Evolutionary conservation across 2,329 filamentous ascomycete species (phyloP), one percentile per base, ranked within the genome.

Genomic region (Orbilia quercus): DNA sequence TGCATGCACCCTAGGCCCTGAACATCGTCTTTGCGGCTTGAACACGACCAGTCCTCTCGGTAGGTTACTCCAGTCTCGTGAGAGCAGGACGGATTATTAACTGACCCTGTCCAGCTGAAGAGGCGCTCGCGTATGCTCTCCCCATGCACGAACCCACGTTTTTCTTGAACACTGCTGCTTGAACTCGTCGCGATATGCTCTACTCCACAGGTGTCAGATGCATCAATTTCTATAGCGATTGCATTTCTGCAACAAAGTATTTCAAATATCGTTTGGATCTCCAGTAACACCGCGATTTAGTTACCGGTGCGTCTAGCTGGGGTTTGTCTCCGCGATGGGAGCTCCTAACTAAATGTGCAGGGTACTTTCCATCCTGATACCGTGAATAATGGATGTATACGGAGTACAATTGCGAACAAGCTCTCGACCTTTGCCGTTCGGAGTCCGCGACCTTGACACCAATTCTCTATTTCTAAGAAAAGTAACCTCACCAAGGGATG

Each of bases 41-140:
- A 45, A 45, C n/a, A 23, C 58, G 34, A 53, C 55, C 47, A 36
- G 36, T 36, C 36, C 16, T 31, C 25, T 44, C 23, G 6, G 23
- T 55, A 28, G 23, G 36, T 31, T 51, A 53, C 54, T 62, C 25
- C 38, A 62, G 54, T 23, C 40, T 38, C 3, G 23, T 45, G 42
- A 48, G 40, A 63, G 42, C 31, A 16, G 34, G 42, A 16, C 47
- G 42, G 25, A 63, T 53, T 63, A 57, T 57, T n/a, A 62, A 57
- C 50, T 38, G 51, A 64, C 67, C 67, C 47, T 72, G 67, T 45
- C 59, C 53, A 72, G 67, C 67, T 72, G 67, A 72, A 60, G 50
- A 53, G 36, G 38, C 53, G 25, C 54, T 59, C 54, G 51, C 34
- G 59, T 59, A 44, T 38, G 66, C 48, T 63, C 0, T 54, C 11